A percentile compares a stretch with the other conserved stretches of the same genome.
phyloP scores from a whole-genome alignment of 108 stramenopile species.

The Skeletonema costatum region DNA sequence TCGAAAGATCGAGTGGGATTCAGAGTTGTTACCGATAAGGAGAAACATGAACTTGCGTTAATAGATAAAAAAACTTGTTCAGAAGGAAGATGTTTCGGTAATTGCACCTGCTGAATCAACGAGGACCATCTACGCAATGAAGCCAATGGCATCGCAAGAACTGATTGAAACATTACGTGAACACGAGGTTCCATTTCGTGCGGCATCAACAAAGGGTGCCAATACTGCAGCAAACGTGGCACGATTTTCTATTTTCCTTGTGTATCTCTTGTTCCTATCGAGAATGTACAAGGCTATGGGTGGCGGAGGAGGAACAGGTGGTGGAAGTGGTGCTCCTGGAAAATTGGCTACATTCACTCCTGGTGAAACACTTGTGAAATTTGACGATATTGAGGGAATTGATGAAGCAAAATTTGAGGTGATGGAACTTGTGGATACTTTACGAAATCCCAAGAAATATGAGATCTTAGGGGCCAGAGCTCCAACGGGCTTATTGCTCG shows the following conservation, averaged over 20 bases:
- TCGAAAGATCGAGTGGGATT: conserved; percentile 61
- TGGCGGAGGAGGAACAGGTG: conserved; percentile 44
- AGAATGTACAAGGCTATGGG: conserved; percentile 68
- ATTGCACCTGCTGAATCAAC: conserved; percentile 24
- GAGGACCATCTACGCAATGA: conserved; percentile 53
- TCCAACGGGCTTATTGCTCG: conserved; percentile 80
- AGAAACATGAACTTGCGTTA: conserved; percentile 32
- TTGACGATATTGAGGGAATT: conserved; percentile 87
- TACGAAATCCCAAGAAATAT: conserved; percentile 84
- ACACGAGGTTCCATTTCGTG: conserved; percentile 66
- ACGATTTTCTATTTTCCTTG: conserved; percentile 49
- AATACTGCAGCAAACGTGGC: conserved; percentile 39
- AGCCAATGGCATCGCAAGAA: conserved; percentile 66
- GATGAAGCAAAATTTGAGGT: conserved; percentile 85
- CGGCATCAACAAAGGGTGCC: conserved; percentile 52
- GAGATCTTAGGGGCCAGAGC: conserved; percentile 85
- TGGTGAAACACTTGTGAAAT: conserved; percentile 63
- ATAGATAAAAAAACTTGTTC: conserved; percentile 35
- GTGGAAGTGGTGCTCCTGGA: conserved; percentile 53
- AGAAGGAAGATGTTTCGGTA: conserved; percentile 29
- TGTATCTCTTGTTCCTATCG: conserved; percentile 69
- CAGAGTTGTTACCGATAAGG: conserved; percentile 45
- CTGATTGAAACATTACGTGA: conserved; percentile 57
- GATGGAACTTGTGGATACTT: conserved; percentile 87
- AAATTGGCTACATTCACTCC: conserved; percentile 58